These are phyloP conservation scores for Xylaria longipes DNA, from an alignment of 495 filamentous ascomycete genomes.

Conservation along the genomic window DNA sequence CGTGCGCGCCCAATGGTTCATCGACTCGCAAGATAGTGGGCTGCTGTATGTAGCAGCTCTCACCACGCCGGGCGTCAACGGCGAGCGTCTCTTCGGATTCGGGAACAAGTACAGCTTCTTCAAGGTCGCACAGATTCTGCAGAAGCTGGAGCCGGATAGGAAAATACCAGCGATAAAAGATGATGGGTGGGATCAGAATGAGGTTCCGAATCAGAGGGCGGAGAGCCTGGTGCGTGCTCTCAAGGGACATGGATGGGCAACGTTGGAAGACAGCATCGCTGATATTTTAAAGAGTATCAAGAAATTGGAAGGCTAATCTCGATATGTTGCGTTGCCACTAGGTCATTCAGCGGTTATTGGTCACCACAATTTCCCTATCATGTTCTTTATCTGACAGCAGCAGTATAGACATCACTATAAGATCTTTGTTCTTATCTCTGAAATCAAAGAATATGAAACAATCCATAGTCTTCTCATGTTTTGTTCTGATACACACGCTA, in stretches of 20 bases:
- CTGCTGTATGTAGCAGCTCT: constrained; percentile 39
- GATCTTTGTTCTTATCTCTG: background rate
- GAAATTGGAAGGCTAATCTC: background rate
- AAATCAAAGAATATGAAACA: constrained; percentile 6
- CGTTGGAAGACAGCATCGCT: constrained; percentile 43
- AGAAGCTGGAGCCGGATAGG: constrained; percentile 28
- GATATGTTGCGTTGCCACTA: background rate
- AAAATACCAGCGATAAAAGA: constrained; percentile 35
- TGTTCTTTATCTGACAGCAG: background rate
- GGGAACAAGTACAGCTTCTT: constrained; percentile 35
- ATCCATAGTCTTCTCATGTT: background rate
- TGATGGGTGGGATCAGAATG: constrained; percentile 42
- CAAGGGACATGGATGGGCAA: constrained; percentile 44
- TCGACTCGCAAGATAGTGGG: constrained; percentile 36
- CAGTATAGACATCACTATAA: background rate
- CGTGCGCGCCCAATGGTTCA: constrained; percentile 41
- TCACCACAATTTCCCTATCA: background rate
- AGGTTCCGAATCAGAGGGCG: constrained; percentile 41
- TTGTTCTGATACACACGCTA: background rate
- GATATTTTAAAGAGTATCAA: constrained; percentile 27
- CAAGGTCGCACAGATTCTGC: constrained; percentile 35
- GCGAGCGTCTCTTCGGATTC: constrained; percentile 41
- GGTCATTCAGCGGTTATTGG: background rate
- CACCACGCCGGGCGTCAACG: constrained; percentile 31
- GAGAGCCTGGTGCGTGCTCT: constrained; percentile 41